Base-by-base conservation (phyloP, 1,284 basidiomycete species). In the Kwoniella shivajii region DNA sequence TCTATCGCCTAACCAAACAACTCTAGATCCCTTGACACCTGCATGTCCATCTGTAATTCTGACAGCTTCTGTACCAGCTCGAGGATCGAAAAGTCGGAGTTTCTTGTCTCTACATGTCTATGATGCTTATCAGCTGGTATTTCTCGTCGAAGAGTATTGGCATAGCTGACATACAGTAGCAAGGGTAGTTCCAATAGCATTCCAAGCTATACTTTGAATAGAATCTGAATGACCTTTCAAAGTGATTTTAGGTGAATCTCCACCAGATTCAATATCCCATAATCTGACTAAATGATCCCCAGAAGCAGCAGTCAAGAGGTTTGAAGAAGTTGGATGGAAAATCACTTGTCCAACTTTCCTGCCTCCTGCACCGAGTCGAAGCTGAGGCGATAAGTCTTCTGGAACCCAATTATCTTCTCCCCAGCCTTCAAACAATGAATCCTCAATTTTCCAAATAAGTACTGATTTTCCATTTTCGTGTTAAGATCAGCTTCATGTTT, bases 311-410 rank as follows among this genome's bases (percentile, higher is more conserved):
- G 92, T 90, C 27, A 99, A 82, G 11, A 98, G 86, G 67, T 92
- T 89, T 51, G 86, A 78, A 0, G 95, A 92, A 1, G 90, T 92
- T 0, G 95, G 94, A 75, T 98, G 92, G 84, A 93, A 99, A 36
- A 90, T 80, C 41, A 97, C 90, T 70, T 98, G 95, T 0, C 95
- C 95, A 57, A 96, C 86, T 79, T 96, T 95, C 60, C 92, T 85
- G 24, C 80, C 79, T 53, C 80, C 80, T 9, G 78, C 81, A 50
- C 72, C 74, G 51, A 81, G 65, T 56, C 74, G 75, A 42, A 72
- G 74, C 13, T 73, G 84, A 9, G 95, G 94, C 60, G 89, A 87
- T 58, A 97, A 84, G 78, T 98, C 93, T 52, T 81, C 80, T 1
- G 92, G 87, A 24, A 83, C 85, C 87, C 89, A 92, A 55, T 83